A percentile compares a stretch with the other conserved stretches of the same genome.
phyloP scores from a whole-genome alignment of 2,329 filamentous ascomycete species.

The Sclerotinia spermophila region DNA sequence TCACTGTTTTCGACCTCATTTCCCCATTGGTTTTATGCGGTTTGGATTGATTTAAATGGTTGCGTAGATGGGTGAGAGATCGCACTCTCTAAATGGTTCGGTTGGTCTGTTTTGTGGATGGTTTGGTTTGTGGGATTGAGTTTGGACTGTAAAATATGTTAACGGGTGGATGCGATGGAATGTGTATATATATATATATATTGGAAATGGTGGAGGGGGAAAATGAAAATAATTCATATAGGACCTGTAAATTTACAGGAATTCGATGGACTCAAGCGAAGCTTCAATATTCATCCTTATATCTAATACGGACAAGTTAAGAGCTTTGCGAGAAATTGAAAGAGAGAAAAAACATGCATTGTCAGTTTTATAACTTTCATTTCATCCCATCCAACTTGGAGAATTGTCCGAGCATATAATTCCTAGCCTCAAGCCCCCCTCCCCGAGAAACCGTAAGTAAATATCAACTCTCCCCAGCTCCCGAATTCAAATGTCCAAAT shows the following conservation, averaged over 20 bases:
- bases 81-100: background rate
- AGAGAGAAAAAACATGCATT: background rate
- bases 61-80: background rate
- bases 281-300: background rate
- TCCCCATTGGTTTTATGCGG: background rate
- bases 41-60: background rate
- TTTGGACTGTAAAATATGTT: background rate
- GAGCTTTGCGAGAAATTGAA: background rate
- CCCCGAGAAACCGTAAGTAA: background rate
- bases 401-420: background rate
- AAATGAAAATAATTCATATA: background rate
- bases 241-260: background rate
- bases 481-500: background rate
- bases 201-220: background rate
- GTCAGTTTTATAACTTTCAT: background rate
- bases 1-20: background rate
- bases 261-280: background rate
- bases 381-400: background rate
- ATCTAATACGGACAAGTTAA: background rate
- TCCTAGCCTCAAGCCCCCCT: background rate
- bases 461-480: background rate
- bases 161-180: background rate
- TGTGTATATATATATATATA: background rate
- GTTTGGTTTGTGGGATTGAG: background rate
- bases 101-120: background rate